Percentiles rank a stretch among this genome's conserved stretches.
Evolutionary conservation across 2,329 filamentous ascomycete species (phyloP).

Genomic region (Septoria petroselini): DNA sequence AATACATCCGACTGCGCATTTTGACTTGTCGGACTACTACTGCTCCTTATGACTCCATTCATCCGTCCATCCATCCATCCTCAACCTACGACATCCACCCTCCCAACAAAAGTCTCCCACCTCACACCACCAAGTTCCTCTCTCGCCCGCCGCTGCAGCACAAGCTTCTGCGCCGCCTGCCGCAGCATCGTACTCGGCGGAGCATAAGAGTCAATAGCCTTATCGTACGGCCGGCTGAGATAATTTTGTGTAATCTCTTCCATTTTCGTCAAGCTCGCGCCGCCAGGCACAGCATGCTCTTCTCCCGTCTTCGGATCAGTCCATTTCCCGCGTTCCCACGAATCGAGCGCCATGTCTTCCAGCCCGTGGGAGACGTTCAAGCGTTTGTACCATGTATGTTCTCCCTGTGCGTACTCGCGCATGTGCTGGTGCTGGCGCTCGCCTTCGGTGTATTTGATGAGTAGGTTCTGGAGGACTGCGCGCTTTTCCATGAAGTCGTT

Average conservation of each 20-base stretch:
- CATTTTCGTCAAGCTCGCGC: conserved; percentile 46
- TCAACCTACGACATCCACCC: too few species aligned
- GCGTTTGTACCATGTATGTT: conserved; percentile 52
- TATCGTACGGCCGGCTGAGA: conserved; percentile 41
- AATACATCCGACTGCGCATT: too few species aligned
- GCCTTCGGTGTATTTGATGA: conserved; percentile 54
- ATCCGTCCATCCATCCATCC: too few species aligned
- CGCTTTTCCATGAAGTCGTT: conserved; percentile 49
- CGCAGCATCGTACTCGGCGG: conserved; percentile 45
- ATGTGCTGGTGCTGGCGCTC: conserved; percentile 49
- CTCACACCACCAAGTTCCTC: conserved; percentile 38
- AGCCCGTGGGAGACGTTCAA: conserved; percentile 48
- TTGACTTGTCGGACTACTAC: too few species aligned
- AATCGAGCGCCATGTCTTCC: conserved; percentile 47
- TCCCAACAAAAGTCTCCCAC: conserved; percentile 37
- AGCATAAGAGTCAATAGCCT: conserved; percentile 43
- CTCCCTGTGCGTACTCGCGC: conserved; percentile 46
- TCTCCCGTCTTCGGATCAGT: conserved; percentile 20
- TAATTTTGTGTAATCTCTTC: conserved; percentile 44
- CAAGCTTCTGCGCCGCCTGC: conserved; percentile 50
- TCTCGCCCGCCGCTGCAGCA: conserved; percentile 45
- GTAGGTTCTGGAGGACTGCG: conserved; percentile 49
- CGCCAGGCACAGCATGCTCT: conserved; percentile 38
- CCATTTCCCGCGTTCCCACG: conserved; percentile 47
- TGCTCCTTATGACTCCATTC: too few species aligned